Evolutionary conservation across 179 eudicot species (phyloP), one percentile per base, ranked within the genome.

Genomic region (Beta corolliflora): DNA sequence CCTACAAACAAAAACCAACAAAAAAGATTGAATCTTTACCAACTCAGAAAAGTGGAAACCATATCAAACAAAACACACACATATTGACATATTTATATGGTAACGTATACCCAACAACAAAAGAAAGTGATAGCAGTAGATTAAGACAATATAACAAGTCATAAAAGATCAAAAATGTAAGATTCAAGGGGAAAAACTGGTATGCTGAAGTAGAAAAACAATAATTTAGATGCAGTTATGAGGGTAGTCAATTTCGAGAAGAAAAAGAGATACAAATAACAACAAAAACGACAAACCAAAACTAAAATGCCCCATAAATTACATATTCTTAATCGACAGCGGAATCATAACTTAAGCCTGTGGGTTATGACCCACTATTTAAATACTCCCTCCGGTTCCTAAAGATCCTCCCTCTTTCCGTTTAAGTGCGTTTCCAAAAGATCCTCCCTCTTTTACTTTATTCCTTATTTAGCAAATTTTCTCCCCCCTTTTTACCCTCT

Each of bases 191-290:
- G n/a, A 60, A 13, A 23, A 60, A 1, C 4, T 31, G 41, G 41
- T 41, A 69, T 71, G 2, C 11, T 23, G 15, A 72, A 11, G 21
- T 21, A n/a, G 14, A 46, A 9, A 63, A 4, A 48, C 14, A 15
- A 54, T 19, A 58, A 45, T 3, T 46, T 46, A 54, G 18, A 36
- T 16, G 50, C 76, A 52, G 2, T 25, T 52, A 1, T 23, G 0
- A 54, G 61, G 2, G 76, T 14, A 73, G 76, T 73, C 77, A 73
- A 73, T 25, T 73, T n/a, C 63, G 29, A 54, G 45, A 11, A n/a
- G n/a, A n/a, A n/a, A n/a, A n/a, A n/a, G n/a, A n/a, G n/a, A n/a
- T n/a, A 50, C 1, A 23, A 5, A 41, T 59, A 19, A 59, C n/a
- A n/a, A n/a, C n/a, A 25, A 25, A 45, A 66, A 25, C 18, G 59